Evolutionary conservation across 768 basidiomycete genomes (phyloP).

Genomic region (Boletus rufocinnamomeus): DNA sequence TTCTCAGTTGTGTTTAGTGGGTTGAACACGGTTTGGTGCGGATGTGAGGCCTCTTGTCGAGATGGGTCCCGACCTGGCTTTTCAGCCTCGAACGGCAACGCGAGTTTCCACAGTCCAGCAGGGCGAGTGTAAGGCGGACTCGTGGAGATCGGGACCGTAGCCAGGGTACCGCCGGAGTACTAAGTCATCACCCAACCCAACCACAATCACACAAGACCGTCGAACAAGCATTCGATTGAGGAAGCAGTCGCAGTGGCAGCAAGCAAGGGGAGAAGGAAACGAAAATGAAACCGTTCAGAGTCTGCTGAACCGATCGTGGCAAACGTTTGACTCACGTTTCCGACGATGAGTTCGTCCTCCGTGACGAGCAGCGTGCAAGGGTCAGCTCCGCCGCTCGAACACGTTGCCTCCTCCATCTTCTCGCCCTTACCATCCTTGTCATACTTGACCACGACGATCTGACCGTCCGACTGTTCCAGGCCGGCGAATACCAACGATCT

Average conservation of each 20-base stretch:
- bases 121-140: slow-evolving; percentile 46
- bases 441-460: slow-evolving; percentile 59
- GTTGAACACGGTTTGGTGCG: slow-evolving; percentile 63
- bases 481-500: slow-evolving; percentile 62
- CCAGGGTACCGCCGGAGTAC: slow-evolving; percentile 70
- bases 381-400: slow-evolving; percentile 54
- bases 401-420: slow-evolving; percentile 45
- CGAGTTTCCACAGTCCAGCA: slow-evolving; percentile 36
- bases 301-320: background rate
- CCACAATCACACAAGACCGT: background rate
- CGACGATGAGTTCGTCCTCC: slow-evolving; percentile 60
- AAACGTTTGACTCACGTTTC: slow-evolving; percentile 60
- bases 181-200: slow-evolving; percentile 30
- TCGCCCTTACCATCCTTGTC: slow-evolving; percentile 48
- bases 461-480: slow-evolving; percentile 68
- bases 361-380: slow-evolving; percentile 66
- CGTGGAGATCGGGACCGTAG: slow-evolving; percentile 56
- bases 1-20: slow-evolving; percentile 45
- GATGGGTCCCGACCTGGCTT: slow-evolving; percentile 63
- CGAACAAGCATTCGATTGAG: too few species aligned
- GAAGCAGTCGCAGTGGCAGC: too few species aligned
- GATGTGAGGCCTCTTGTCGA: slow-evolving; percentile 74
- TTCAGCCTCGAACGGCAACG: slow-evolving; percentile 39
- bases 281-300: background rate
- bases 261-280: too few species aligned